A percentile compares a stretch with the other conserved stretches of the same genome.
Evolutionary conservation across 805 yeast genomes (phyloP).

Genomic region (Ogataea saltuana): DNA sequence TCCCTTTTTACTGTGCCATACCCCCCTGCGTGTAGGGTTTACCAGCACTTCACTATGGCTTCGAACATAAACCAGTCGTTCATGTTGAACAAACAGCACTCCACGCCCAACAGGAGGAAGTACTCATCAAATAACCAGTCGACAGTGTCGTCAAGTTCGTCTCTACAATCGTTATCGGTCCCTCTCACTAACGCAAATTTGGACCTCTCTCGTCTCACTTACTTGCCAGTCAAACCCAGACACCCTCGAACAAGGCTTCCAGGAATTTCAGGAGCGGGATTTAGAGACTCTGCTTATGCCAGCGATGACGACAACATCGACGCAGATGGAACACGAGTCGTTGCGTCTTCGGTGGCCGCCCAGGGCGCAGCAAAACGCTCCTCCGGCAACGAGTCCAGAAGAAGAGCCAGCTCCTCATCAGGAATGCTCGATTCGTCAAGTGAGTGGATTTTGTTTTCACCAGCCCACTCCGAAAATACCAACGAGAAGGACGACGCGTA

Average conservation of each 20-base stretch:
- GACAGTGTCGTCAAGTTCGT: constrained; percentile 20
- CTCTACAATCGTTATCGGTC: constrained; percentile 13
- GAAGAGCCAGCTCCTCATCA: constrained; percentile 14
- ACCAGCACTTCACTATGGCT: too few species aligned
- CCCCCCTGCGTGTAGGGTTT: too few species aligned
- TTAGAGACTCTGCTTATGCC: not conserved
- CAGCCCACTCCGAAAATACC: constrained; percentile 20
- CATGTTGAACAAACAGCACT: constrained; percentile 19
- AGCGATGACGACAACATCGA: constrained; percentile 8
- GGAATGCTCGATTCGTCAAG: constrained; percentile 25
- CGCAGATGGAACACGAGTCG: not conserved
- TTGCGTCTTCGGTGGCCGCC: not conserved
- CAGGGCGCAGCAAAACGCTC: too few species aligned
- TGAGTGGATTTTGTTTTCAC: constrained; percentile 37
- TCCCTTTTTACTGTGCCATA: not conserved
- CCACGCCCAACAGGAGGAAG: constrained; percentile 16
- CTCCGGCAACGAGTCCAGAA: not conserved
- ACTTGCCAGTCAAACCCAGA: constrained; percentile 9
- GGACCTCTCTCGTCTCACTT: constrained; percentile 15
- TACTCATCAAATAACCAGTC: constrained; percentile 21
- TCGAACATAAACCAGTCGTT: constrained; percentile 17
- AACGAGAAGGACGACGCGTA: constrained; percentile 16
- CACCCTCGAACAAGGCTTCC: not conserved
- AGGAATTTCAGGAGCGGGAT: not conserved
- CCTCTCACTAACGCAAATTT: constrained; percentile 18